Conservation (phyloP, 2,329 filamentous ascomycete genomes). For the Fusarium sp. region DNA sequence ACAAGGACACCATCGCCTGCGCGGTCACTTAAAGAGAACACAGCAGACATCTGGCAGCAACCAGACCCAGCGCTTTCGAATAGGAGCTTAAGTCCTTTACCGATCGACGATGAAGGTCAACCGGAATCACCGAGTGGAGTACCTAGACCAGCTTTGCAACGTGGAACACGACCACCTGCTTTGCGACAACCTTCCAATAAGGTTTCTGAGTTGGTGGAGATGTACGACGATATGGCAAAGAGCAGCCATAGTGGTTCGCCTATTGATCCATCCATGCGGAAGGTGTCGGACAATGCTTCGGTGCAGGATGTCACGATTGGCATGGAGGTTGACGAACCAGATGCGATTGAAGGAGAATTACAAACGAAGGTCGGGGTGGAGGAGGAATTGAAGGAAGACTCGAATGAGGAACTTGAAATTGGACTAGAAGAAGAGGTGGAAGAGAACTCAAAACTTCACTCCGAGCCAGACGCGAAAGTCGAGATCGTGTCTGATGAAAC, state of each 20-base stretch:
- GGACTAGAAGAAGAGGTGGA: neutral
- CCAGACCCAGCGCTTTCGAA: conserved; percentile 9
- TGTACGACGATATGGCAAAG: conserved; percentile 58
- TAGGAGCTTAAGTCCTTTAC: conserved; percentile 16
- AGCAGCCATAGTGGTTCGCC: conserved; percentile 34
- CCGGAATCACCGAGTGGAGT: conserved; percentile 31
- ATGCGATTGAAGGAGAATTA: neutral
- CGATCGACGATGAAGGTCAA: conserved; percentile 18
- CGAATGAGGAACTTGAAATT: neutral
- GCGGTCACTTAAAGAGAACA: conserved; percentile 19
- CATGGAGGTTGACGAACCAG: neutral
- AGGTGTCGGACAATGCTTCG: conserved; percentile 2
- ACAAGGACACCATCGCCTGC: conserved; percentile 24
- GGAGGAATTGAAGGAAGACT: neutral
- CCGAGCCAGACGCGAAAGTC: neutral
- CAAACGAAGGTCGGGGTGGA: neutral
- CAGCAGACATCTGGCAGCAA: conserved; percentile 33
- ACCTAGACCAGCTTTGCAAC: conserved; percentile 28
- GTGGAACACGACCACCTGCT: conserved; percentile 6
- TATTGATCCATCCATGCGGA: conserved; percentile 30
- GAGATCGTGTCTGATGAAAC: neutral
- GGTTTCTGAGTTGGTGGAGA: conserved; percentile 60
- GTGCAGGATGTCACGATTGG: conserved; percentile 6
- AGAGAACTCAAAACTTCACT: neutral
- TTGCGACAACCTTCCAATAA: conserved; percentile 50